Conservation (phyloP, 2,329 filamentous ascomycete genomes). For the Colletotrichum coccodes region DNA sequence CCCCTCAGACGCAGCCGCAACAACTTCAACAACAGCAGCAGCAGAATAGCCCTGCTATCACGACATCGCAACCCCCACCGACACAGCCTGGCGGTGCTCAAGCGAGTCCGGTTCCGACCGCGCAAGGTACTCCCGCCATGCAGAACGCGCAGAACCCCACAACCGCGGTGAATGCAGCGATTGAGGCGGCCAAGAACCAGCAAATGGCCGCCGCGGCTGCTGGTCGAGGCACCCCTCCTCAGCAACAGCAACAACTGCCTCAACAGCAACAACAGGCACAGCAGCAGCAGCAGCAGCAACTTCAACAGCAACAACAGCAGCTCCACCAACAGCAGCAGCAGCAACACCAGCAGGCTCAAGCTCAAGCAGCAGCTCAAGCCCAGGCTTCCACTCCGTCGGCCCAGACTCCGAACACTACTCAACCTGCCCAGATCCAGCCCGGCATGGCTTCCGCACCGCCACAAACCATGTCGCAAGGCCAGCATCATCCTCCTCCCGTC, state of each 20-base stretch:
- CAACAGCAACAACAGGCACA: conserved; percentile 35
- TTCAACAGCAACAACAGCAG: conserved; percentile 38
- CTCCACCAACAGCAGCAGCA: conserved; percentile 40
- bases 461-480: conserved; percentile 39
- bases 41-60: conserved; percentile 31
- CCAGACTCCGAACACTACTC: conserved; percentile 14
- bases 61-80: conserved; percentile 28
- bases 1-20: conserved; percentile 5
- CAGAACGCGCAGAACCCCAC: conserved; percentile 43
- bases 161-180: conserved; percentile 54
- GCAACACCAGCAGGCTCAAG: conserved; percentile 38
- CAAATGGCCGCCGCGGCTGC: conserved; percentile 40
- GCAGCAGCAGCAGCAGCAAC: conserved; percentile 36
- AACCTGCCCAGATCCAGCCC: conserved; percentile 19
- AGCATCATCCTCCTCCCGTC: conserved; percentile 53
- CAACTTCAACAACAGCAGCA: conserved; percentile 30
- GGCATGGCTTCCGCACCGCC: conserved; percentile 9
- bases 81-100: conserved; percentile 33
- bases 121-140: background rate
- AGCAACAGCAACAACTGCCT: conserved; percentile 30
- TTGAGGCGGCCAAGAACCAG: conserved; percentile 58
- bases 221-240: conserved; percentile 40
- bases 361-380: conserved; percentile 35
- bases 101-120: background rate
- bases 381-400: conserved; percentile 25